These are phyloP conservation scores for Hygrophila difformis DNA, from an alignment of 257 asterid species.

Conservation along the genomic window DNA sequence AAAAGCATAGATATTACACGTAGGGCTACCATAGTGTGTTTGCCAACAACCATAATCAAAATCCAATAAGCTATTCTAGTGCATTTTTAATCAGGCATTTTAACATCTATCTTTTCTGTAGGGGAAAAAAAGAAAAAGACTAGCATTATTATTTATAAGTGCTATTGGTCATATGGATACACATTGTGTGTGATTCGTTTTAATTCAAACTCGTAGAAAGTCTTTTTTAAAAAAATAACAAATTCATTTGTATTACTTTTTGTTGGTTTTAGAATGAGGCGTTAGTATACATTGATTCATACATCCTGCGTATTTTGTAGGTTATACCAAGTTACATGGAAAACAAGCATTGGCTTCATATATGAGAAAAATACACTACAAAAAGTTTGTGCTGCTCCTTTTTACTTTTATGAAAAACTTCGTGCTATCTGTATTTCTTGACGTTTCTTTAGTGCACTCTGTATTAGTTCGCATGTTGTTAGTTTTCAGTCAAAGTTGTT, in stretches of 20 bases:
- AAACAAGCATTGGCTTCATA: slow-evolving; percentile 69
- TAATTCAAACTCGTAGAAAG: slow-evolving; percentile 1
- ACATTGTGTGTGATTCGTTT: neutral
- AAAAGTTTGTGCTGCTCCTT: slow-evolving; percentile 61
- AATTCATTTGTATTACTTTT: slow-evolving; percentile 5
- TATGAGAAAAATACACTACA: slow-evolving; percentile 63
- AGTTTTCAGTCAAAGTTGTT: slow-evolving; percentile 2
- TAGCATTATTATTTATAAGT: no score
- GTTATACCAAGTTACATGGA: slow-evolving; percentile 91
- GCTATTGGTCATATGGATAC: no score
- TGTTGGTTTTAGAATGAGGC: slow-evolving; percentile 10
- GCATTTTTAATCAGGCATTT: no score
- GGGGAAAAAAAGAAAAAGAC: no score
- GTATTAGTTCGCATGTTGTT: neutral
- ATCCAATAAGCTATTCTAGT: no score
- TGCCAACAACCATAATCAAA: no score
- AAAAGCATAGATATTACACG: no score
- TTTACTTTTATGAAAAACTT: slow-evolving; percentile 11
- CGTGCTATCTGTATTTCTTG: slow-evolving; percentile 5
- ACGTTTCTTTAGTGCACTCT: neutral
- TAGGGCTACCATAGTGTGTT: no score
- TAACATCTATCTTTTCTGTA: no score
- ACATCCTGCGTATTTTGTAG: slow-evolving; percentile 48
- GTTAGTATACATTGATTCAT: slow-evolving; percentile 20
- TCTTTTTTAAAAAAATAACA: slow-evolving; percentile 7